These are phyloP conservation scores for Vaccinium macrocarpon DNA, from an alignment of 148 eudicot genomes.

Conservation along the genomic window DNA sequence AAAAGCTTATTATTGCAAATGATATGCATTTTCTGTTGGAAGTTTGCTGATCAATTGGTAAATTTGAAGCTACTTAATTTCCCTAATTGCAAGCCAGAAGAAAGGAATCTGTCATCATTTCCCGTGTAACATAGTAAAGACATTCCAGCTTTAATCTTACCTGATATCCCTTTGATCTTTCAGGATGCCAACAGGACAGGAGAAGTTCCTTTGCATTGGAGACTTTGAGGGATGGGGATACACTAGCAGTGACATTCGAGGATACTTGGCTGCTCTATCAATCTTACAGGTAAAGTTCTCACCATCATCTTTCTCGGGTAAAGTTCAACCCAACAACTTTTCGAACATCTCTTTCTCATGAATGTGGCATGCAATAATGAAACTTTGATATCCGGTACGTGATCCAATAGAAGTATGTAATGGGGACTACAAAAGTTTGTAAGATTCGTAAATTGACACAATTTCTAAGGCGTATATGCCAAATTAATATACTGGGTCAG, in stretches of 20 bases:
- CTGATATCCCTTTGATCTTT: not conserved
- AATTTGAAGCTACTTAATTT: not conserved
- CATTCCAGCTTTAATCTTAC: not conserved
- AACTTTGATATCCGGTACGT: not conserved
- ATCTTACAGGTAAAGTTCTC: slow-evolving; percentile 54
- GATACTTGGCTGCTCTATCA: slow-evolving; percentile 53
- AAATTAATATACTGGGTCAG: not conserved
- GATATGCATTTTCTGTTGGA: not conserved
- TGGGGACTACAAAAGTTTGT: not conserved
- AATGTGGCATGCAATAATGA: not conserved
- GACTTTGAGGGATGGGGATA: slow-evolving; percentile 67
- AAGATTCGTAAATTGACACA: not conserved
- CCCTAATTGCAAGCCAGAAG: not conserved
- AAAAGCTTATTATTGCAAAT: not conserved
- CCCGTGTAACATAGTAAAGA: not conserved
- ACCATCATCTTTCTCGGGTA: not conserved
- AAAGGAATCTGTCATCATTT: not conserved
- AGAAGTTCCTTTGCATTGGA: slow-evolving; percentile 48
- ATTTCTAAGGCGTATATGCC: not conserved
- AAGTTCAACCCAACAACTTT: not conserved
- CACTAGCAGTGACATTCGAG: slow-evolving; percentile 48
- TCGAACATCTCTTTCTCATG: not conserved
- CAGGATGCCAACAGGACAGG: slow-evolving; percentile 49
- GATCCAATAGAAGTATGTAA: not conserved
- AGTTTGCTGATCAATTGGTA: not conserved